phyloP scores from a whole-genome alignment of 352 stramenopile genomes.

The Pythium brassicae region DNA sequence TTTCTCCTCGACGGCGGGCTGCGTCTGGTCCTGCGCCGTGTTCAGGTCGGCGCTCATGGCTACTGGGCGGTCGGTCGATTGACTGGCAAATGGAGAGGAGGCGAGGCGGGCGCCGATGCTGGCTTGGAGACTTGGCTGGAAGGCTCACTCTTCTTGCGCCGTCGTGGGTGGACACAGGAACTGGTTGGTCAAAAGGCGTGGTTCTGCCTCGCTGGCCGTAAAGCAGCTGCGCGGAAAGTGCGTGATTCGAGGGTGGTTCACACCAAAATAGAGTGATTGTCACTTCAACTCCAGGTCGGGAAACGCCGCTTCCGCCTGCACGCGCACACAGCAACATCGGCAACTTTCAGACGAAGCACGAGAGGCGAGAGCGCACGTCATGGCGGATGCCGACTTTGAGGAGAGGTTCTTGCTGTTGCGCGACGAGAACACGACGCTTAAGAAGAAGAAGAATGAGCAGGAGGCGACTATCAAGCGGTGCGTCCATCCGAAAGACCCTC shows the following conservation, averaged over 20 bases:
- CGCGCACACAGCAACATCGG: too few species aligned
- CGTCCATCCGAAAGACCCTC: not conserved
- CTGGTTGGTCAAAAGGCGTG: too few species aligned
- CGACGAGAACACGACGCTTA: constrained; percentile 82
- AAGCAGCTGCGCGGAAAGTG: not conserved
- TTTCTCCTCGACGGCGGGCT: constrained; percentile 27
- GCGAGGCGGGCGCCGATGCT: not conserved
- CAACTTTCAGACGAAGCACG: too few species aligned
- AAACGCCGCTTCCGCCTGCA: too few species aligned
- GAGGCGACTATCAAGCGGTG: constrained; percentile 86
- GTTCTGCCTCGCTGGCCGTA: not conserved
- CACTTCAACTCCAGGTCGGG: too few species aligned
- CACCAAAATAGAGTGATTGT: too few species aligned
- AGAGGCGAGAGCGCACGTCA: not conserved
- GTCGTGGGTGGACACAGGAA: constrained; percentile 6
- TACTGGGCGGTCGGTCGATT: not conserved
- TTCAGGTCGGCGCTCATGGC: constrained; percentile 34
- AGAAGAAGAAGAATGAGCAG: constrained; percentile 91
- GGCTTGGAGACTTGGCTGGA: not conserved
- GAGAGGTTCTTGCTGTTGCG: constrained; percentile 81
- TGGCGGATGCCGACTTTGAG: constrained; percentile 67
- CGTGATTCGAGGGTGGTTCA: too few species aligned
- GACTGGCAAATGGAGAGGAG: not conserved
- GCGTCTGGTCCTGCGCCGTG: constrained; percentile 20
- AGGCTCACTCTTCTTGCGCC: too few species aligned